phyloP scores from a whole-genome alignment of 169 alveolate genomes.

The Plasmodium yoelii region DNA sequence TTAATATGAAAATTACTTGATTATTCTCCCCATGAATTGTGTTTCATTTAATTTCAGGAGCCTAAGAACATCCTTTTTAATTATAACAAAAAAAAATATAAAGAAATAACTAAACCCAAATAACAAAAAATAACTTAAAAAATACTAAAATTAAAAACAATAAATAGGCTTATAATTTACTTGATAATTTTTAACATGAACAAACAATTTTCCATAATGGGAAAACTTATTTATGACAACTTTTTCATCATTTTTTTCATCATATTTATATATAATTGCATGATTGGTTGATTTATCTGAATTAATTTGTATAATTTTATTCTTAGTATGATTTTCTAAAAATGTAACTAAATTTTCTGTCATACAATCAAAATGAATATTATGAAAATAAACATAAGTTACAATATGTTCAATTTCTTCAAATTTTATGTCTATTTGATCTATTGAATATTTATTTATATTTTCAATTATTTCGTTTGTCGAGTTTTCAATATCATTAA shows the following conservation, averaged over 20 bases:
- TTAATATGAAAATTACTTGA: constrained; percentile 36
- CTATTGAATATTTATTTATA: constrained; percentile 68
- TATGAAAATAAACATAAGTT: constrained; percentile 61
- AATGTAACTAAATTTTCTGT: constrained; percentile 54
- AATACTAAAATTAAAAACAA: background rate
- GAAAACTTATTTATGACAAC: constrained; percentile 59
- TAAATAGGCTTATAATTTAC: constrained; percentile 42
- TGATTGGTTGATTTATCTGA: constrained; percentile 71
- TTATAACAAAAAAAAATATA: constrained; percentile 28
- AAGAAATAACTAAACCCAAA: background rate
- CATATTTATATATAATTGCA: constrained; percentile 59
- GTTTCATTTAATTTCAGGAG: constrained; percentile 72
- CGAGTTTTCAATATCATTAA: background rate
- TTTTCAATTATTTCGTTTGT: constrained; percentile 23
- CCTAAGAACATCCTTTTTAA: constrained; percentile 66
- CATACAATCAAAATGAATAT: constrained; percentile 68
- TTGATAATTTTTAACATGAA: constrained; percentile 75
- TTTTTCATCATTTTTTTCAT: constrained; percentile 64
- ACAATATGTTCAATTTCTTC: constrained; percentile 72
- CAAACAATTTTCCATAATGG: constrained; percentile 73
- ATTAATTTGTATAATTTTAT: constrained; percentile 63
- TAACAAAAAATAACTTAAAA: constrained; percentile 8
- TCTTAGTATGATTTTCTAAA: constrained; percentile 50
- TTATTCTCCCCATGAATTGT: constrained; percentile 73
- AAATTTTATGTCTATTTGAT: constrained; percentile 52